These are phyloP conservation scores for Umbilicus rupestris DNA, from an alignment of 164 flowering plant species.

Conservation along the genomic window DNA sequence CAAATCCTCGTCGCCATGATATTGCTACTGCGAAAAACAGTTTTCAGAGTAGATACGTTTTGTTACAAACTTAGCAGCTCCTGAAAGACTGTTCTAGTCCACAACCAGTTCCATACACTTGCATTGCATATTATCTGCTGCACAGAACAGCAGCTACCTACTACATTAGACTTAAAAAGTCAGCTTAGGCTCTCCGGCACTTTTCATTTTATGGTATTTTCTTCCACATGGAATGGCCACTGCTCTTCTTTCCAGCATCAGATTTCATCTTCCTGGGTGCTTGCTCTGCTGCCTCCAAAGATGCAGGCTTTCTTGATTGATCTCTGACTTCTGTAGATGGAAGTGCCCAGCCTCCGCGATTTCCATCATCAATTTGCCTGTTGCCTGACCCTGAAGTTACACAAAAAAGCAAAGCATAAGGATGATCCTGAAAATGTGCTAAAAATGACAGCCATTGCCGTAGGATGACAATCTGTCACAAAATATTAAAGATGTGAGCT, in stretches of 20 bases:
- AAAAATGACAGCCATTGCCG: neutral
- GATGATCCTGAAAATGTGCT: neutral
- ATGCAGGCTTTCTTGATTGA: neutral
- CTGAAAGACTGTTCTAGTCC: too few relatives aligned
- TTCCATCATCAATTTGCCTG: constrained; percentile 17
- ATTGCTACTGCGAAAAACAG: too few relatives aligned
- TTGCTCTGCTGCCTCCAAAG: neutral
- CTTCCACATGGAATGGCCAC: constrained; percentile 9
- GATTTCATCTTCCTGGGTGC: constrained; percentile 1
- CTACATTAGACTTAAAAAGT: neutral
- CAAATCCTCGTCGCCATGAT: too few relatives aligned
- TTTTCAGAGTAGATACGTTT: too few relatives aligned
- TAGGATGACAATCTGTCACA: neutral
- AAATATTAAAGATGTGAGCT: neutral
- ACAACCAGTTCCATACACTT: too few relatives aligned
- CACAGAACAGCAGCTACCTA: neutral
- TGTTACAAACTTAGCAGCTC: too few relatives aligned
- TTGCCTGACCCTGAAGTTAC: constrained; percentile 10
- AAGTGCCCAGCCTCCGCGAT: constrained; percentile 52
- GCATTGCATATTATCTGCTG: neutral
- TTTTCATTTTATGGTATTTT: neutral
- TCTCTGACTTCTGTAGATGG: constrained; percentile 35
- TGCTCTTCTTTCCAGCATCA: neutral
- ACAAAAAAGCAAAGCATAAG: neutral
- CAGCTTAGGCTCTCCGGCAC: neutral